A percentile compares a stretch with the other conserved stretches of the same genome.
phyloP scores from a whole-genome alignment of 2,329 filamentous ascomycete species.

The Aspergillus tanneri region DNA sequence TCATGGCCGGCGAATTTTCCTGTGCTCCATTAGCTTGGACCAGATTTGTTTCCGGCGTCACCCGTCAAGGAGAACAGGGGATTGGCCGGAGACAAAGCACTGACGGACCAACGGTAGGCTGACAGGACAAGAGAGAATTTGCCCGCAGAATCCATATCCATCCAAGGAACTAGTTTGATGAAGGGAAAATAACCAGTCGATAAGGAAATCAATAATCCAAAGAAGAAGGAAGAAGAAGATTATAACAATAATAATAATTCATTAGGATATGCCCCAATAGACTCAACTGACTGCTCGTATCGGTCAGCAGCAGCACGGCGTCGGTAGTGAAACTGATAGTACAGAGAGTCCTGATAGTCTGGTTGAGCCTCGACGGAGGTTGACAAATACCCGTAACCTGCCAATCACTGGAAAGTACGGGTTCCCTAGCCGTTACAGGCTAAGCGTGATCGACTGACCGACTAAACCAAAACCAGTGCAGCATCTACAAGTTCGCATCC shows the following conservation, averaged over 20 bases:
- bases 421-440: no score
- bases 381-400: slow-evolving; percentile 16
- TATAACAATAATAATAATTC: slow-evolving; percentile 1
- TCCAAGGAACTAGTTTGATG: neutral
- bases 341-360: neutral
- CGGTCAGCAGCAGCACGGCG: slow-evolving; percentile 1
- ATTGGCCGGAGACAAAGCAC: neutral
- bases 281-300: no score
- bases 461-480: no score
- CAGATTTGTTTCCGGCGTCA: slow-evolving; percentile 2
- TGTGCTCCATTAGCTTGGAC: neutral
- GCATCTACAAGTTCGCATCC: no score
- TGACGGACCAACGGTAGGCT: neutral
- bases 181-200: neutral
- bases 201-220: neutral
- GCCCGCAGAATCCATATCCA: neutral
- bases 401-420: neutral
- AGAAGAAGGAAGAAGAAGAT: neutral
- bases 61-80: slow-evolving; percentile 1
- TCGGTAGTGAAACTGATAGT: slow-evolving; percentile 10
- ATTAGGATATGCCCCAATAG: no score
- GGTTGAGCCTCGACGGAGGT: slow-evolving; percentile 14
- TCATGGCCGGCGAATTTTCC: slow-evolving; percentile 16
- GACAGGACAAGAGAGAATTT: neutral
- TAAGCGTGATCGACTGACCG: no score